Evolutionary conservation across 2,329 filamentous ascomycete species (phyloP).

Genomic region (Huntiella abstrusa): DNA sequence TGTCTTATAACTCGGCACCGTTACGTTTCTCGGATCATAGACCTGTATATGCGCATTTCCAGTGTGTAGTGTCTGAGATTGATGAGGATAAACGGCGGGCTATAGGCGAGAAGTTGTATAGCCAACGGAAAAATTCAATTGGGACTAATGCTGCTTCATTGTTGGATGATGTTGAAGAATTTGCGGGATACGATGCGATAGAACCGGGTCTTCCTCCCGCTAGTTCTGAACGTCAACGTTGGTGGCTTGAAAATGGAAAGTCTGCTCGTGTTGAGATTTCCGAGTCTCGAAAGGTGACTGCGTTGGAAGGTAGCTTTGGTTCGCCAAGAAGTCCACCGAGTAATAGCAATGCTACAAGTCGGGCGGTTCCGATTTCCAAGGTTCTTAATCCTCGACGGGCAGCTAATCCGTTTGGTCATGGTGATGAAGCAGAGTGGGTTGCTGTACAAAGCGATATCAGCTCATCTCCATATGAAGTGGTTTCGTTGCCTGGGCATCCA

Average conservation of each 20-base stretch:
- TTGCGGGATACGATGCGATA: conserved; percentile 64
- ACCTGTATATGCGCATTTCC: conserved; percentile 82
- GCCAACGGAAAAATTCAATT: conserved; percentile 45
- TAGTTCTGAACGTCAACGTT: conserved; percentile 49
- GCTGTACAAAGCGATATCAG: conserved; percentile 38
- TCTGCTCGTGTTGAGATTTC: conserved; percentile 55
- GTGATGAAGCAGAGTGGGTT: conserved; percentile 72
- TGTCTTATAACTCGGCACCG: conserved; percentile 64
- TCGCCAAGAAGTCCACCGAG: conserved; percentile 17
- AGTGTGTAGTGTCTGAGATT: conserved; percentile 63
- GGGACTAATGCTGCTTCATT: conserved; percentile 39
- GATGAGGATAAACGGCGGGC: conserved; percentile 54
- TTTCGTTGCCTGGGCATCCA: conserved; percentile 15
- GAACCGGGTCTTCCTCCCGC: conserved; percentile 56
- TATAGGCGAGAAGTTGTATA: conserved; percentile 59
- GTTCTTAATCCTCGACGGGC: conserved; percentile 54
- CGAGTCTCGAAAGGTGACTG: conserved; percentile 30
- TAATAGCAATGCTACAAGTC: conserved; percentile 17
- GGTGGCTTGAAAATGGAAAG: conserved; percentile 52
- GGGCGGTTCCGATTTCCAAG: conserved; percentile 19
- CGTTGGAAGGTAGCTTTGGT: not conserved
- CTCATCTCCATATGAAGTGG: conserved; percentile 39
- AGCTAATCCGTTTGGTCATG: conserved; percentile 60
- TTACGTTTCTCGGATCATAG: conserved; percentile 85
- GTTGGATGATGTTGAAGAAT: conserved; percentile 54